Percentiles rank a stretch among this genome's conserved stretches.
Conservation (phyloP, 192 early-diverging fungal genomes). For the Diversispora eburnea region DNA sequence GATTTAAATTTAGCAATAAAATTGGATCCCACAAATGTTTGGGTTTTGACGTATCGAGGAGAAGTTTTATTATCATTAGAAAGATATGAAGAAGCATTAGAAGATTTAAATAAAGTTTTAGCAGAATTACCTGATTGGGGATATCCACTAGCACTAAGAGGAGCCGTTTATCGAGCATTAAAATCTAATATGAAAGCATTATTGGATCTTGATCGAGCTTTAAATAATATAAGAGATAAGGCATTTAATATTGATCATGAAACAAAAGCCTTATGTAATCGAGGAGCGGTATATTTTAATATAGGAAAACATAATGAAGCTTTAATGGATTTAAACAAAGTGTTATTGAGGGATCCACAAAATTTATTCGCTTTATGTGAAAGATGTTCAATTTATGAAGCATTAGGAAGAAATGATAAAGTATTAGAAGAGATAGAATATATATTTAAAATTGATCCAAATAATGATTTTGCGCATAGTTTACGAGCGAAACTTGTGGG, state of each 20-base stretch:
- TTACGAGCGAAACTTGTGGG: neutral
- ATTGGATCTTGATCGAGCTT: neutral
- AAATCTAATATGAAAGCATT: slow-evolving; percentile 9
- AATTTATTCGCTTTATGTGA: slow-evolving; percentile 18
- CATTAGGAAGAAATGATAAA: neutral
- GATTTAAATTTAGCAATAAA: neutral
- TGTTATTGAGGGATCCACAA: neutral
- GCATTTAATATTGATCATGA: slow-evolving; percentile 15
- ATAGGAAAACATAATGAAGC: slow-evolving; percentile 19
- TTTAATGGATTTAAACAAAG: slow-evolving; percentile 3
- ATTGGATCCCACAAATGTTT: slow-evolving; percentile 2
- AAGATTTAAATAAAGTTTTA: slow-evolving; percentile 8
- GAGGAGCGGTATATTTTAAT: neutral
- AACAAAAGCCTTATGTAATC: slow-evolving; percentile 17
- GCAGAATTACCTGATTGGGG: neutral
- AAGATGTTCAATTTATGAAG: neutral
- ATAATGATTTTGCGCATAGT: slow-evolving; percentile 2
- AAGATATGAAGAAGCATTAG: slow-evolving; percentile 21
- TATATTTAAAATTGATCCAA: slow-evolving; percentile 4
- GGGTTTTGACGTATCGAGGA: slow-evolving; percentile 15
- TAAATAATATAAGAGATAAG: neutral
- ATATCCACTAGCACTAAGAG: slow-evolving; percentile 9
- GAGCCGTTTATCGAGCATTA: slow-evolving; percentile 11
- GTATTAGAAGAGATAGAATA: neutral
- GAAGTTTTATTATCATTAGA: neutral